These are phyloP conservation scores for Kwoniella mangroviensis DNA, from an alignment of 768 basidiomycete genomes.

Conservation along the genomic window DNA sequence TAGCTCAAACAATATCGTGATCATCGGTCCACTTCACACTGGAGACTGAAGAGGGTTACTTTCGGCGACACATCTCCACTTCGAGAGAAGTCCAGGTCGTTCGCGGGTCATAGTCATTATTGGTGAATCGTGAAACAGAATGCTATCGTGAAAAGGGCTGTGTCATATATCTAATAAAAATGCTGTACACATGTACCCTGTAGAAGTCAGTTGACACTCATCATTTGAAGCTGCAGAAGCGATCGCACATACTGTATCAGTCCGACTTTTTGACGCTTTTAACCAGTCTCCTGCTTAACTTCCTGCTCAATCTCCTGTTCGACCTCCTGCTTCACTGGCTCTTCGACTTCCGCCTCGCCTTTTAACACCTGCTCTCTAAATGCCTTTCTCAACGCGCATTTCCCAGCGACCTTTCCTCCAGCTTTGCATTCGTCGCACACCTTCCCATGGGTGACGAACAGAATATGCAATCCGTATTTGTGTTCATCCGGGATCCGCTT, in stretches of 20 bases:
- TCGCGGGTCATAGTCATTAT: no score
- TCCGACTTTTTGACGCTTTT: not conserved
- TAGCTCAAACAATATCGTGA: no score
- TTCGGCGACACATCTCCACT: no score
- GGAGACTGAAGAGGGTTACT: no score
- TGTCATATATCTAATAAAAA: no score
- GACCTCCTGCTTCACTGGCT: slow-evolving; percentile 7
- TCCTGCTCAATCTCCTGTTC: not conserved
- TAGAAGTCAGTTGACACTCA: no score
- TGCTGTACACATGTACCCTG: no score
- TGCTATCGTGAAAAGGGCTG: not conserved
- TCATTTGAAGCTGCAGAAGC: no score
- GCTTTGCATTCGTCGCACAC: slow-evolving; percentile 49
- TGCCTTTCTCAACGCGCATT: slow-evolving; percentile 41
- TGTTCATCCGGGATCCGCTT: slow-evolving; percentile 49
- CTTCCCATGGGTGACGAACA: slow-evolving; percentile 52
- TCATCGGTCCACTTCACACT: no score
- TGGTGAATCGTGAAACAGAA: no score
- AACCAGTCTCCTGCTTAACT: slow-evolving; percentile 8
- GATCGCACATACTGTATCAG: no score
- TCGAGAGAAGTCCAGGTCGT: no score
- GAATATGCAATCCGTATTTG: slow-evolving; percentile 50
- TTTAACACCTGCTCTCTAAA: slow-evolving; percentile 29
- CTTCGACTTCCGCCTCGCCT: not conserved
- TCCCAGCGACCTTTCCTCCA: slow-evolving; percentile 32